Percentiles rank a stretch among this genome's conserved stretches.
These are phyloP conservation scores for Septoria petroselini DNA, from an alignment of 2,329 filamentous ascomycete species.

Conservation along the genomic window DNA sequence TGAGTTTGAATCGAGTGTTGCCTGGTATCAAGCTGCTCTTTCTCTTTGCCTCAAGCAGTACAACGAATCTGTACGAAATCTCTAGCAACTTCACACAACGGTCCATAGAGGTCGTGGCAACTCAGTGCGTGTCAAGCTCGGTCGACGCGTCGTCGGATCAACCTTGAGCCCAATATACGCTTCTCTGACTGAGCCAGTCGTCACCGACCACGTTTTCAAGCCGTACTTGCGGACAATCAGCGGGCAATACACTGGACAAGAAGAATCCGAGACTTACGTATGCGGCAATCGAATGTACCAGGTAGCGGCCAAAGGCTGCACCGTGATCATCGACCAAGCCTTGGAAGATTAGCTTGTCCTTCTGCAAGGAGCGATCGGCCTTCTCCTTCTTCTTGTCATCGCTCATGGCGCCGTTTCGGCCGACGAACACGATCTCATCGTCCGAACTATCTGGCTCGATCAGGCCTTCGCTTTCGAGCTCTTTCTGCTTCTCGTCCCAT, in stretches of 20 bases:
- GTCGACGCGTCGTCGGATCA: constrained; percentile 41
- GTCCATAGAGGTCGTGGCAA: constrained; percentile 65
- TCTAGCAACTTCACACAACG: constrained; percentile 38
- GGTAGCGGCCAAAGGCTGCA: constrained; percentile 84
- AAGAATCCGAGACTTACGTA: constrained; percentile 50
- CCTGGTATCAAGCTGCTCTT: constrained; percentile 7
- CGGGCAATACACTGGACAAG: not conserved
- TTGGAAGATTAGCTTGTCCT: constrained; percentile 75
- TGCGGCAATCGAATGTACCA: constrained; percentile 85
- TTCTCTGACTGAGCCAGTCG: constrained; percentile 67
- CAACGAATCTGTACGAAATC: not conserved
- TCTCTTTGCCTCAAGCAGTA: not conserved
- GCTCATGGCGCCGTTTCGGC: constrained; percentile 63
- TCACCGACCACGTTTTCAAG: constrained; percentile 76
- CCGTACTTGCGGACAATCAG: constrained; percentile 58
- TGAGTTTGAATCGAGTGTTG: too few species aligned
- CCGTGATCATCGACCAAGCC: constrained; percentile 70
- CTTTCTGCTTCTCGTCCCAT: constrained; percentile 53
- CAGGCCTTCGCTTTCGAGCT: constrained; percentile 46
- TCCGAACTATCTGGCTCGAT: constrained; percentile 58
- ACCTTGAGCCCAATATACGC: constrained; percentile 74
- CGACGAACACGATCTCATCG: constrained; percentile 90
- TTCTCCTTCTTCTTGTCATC: constrained; percentile 54
- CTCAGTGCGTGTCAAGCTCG: constrained; percentile 38
- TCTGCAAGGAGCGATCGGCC: constrained; percentile 52